Evolutionary conservation across 257 asterid species (phyloP).

Genomic region (Salvia miltiorrhiza): DNA sequence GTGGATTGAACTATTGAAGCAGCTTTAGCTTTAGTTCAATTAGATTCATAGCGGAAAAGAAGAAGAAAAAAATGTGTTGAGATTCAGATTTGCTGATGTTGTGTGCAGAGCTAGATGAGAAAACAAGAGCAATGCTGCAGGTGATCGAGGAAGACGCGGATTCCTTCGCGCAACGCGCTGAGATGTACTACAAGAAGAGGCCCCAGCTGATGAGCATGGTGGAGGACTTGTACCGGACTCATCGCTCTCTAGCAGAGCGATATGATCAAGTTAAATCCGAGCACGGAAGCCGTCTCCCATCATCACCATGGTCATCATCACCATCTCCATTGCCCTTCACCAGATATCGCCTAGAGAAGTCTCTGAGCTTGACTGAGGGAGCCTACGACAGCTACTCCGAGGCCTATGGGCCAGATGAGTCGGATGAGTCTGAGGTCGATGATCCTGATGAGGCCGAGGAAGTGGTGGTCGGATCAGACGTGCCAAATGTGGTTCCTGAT

Average conservation of each 20-base stretch:
- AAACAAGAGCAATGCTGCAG: conserved; percentile 62
- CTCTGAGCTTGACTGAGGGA: conserved; percentile 43
- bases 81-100: not conserved
- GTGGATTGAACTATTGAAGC: not conserved
- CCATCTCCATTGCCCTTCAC: conserved; percentile 45
- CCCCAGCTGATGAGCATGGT: conserved; percentile 85
- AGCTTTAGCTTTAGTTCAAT: no score
- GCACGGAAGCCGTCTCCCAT: conserved; percentile 42
- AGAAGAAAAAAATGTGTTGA: no score
- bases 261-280: conserved; percentile 62
- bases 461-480: not conserved
- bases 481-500: conserved; percentile 10
- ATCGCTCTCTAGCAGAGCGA: conserved; percentile 74
- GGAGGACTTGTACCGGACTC: conserved; percentile 66
- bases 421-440: conserved; percentile 72
- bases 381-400: conserved; percentile 82
- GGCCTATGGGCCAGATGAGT: conserved; percentile 52
- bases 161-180: conserved; percentile 85
- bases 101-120: conserved; percentile 62
- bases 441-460: conserved; percentile 65
- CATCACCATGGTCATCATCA: conserved; percentile 41
- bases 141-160: conserved; percentile 84
- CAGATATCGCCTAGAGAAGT: conserved; percentile 46
- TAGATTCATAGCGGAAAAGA: no score
- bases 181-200: conserved; percentile 82